Evolutionary conservation across 2,329 filamentous ascomycete genomes (phyloP).

Genomic region (Aotearoamyces nothofagi): DNA sequence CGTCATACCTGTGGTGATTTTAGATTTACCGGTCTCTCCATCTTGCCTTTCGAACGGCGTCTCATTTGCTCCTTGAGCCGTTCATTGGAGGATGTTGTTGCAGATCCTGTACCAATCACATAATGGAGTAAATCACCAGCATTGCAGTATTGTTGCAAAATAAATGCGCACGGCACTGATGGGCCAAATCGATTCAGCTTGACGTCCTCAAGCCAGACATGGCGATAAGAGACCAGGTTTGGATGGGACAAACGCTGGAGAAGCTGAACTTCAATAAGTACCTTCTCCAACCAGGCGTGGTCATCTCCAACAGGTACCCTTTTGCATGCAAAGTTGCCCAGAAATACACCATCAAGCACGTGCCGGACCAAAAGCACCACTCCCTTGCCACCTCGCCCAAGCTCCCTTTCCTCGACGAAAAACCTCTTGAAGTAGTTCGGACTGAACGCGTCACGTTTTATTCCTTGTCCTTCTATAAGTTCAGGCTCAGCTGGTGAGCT

Average conservation of each 20-base stretch:
- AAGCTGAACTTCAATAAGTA: conserved; percentile 83
- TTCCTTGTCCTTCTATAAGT: conserved; percentile 43
- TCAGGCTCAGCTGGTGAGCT: conserved; percentile 28
- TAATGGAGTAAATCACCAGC: conserved; percentile 80
- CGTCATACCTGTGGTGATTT: conserved; percentile 1
- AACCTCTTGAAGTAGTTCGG: conserved; percentile 87
- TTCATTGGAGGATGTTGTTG: conserved; percentile 54
- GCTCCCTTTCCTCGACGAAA: conserved; percentile 75
- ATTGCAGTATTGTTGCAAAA: conserved; percentile 96
- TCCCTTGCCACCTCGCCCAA: conserved; percentile 85
- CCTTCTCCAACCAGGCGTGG: conserved; percentile 88
- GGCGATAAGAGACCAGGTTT: conserved; percentile 90
- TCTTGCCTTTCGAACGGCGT: conserved; percentile 63
- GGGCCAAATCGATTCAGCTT: conserved; percentile 77
- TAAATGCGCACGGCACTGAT: conserved; percentile 87
- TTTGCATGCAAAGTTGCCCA: conserved; percentile 88
- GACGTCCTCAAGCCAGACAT: conserved; percentile 91
- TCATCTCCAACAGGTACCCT: conserved; percentile 91
- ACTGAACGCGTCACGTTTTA: conserved; percentile 76
- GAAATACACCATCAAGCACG: conserved; percentile 71
- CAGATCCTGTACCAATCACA: conserved; percentile 53
- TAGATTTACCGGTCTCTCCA: conserved; percentile 42
- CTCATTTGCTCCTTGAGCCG: conserved; percentile 80
- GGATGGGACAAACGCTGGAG: conserved; percentile 85
- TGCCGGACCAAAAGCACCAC: conserved; percentile 91